Conservation (phyloP, 345 rosid species). For the Nephelium lappaceum region DNA sequence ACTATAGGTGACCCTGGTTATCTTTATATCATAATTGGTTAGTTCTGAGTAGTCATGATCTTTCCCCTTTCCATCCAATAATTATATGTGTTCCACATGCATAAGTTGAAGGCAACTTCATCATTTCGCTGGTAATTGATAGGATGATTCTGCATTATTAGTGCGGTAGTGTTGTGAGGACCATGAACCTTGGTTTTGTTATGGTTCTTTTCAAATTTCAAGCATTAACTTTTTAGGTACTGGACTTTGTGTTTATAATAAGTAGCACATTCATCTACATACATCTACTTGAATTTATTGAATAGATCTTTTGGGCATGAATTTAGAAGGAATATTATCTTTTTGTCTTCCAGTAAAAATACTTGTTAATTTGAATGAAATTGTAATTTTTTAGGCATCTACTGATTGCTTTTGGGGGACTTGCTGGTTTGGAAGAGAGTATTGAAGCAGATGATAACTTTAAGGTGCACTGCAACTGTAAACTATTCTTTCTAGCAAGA, state of each 20-base stretch:
- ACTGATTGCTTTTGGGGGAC: slow-evolving; percentile 94
- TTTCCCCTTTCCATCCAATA: background rate
- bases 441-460: slow-evolving; percentile 67
- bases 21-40: background rate
- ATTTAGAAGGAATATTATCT: background rate
- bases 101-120: background rate
- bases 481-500: background rate
- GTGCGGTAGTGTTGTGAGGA: background rate
- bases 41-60: background rate
- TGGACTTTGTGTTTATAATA: background rate
- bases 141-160: background rate
- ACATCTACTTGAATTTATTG: background rate
- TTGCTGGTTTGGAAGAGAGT: slow-evolving; percentile 89
- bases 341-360: slow-evolving; percentile 3
- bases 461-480: slow-evolving; percentile 48
- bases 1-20: background rate
- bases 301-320: background rate
- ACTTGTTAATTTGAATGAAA: background rate
- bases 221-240: background rate
- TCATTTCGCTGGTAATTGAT: background rate
- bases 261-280: background rate
- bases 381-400: slow-evolving; percentile 57
- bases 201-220: background rate
- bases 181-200: background rate
- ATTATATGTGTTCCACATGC: background rate